Evolutionary conservation across 2,329 filamentous ascomycete species (phyloP).

Genomic region (Didymella glomerata): DNA sequence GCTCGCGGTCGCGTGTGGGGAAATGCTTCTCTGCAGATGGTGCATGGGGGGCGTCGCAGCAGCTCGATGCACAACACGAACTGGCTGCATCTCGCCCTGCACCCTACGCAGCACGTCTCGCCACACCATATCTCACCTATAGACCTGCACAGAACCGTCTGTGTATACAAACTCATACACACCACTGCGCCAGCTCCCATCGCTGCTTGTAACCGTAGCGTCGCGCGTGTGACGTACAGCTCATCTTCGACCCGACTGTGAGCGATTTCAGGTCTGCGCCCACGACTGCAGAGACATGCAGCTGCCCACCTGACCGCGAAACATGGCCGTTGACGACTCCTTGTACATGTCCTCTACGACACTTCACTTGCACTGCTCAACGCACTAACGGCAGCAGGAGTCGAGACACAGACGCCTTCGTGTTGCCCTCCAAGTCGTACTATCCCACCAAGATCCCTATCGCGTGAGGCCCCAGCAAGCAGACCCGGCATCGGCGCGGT

Average conservation of each 20-base stretch:
- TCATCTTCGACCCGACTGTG: not conserved
- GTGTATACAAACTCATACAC: not conserved
- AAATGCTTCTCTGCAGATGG: too few species aligned
- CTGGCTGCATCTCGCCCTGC: not conserved
- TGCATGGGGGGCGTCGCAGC: constrained; percentile 1
- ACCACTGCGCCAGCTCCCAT: not conserved
- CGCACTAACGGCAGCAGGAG: constrained; percentile 48
- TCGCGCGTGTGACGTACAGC: constrained; percentile 11
- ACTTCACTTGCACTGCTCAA: not conserved
- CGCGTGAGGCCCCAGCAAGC: constrained; percentile 47
- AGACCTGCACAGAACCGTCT: not conserved
- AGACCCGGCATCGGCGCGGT: not conserved
- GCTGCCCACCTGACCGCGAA: constrained; percentile 38
- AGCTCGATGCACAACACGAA: not conserved
- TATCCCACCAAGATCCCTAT: constrained; percentile 60
- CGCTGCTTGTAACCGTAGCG: not conserved
- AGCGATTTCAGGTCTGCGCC: constrained; percentile 10
- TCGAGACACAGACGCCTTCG: constrained; percentile 57
- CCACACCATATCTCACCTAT: not conserved
- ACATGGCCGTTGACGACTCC: constrained; percentile 52
- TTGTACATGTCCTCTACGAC: constrained; percentile 35
- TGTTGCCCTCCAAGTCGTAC: constrained; percentile 56
- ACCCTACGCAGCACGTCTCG: constrained; percentile 1
- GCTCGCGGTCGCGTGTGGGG: constrained; percentile 17
- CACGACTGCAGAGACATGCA: constrained; percentile 39